Evolutionary conservation across 768 basidiomycete genomes (phyloP).

Genomic region (Lactarius evosmus): DNA sequence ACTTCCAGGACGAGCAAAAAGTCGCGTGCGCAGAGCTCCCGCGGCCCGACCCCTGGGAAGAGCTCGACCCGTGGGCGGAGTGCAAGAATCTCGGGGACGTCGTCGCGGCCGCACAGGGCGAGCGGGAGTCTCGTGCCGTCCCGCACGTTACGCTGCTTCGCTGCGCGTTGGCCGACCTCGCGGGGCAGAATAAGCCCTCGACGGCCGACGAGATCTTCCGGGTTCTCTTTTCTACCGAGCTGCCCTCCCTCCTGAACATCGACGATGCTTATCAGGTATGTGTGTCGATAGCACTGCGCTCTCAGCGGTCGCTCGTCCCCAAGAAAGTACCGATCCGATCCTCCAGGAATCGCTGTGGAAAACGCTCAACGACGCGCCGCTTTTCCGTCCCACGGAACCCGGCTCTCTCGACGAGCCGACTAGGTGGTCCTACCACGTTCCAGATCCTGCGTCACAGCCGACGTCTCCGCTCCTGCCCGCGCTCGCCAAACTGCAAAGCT

Average conservation of each 20-base stretch:
- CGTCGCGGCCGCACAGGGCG: slow-evolving; percentile 27
- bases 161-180: slow-evolving; percentile 54
- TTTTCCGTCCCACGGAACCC: slow-evolving; percentile 40
- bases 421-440: slow-evolving; percentile 42
- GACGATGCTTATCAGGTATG: slow-evolving; percentile 55
- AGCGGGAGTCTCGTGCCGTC: slow-evolving; percentile 32
- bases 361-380: slow-evolving; percentile 49
- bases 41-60: slow-evolving; percentile 47
- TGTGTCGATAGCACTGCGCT: neutral
- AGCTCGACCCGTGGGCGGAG: slow-evolving; percentile 42
- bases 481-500: slow-evolving; percentile 26
- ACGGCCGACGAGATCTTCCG: slow-evolving; percentile 60
- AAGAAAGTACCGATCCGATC: too few relatives aligned
- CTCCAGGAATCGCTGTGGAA: slow-evolving; percentile 57
- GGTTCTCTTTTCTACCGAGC: slow-evolving; percentile 48
- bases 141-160: slow-evolving; percentile 58
- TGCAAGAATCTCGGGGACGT: slow-evolving; percentile 48
- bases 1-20: slow-evolving; percentile 53
- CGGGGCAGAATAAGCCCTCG: slow-evolving; percentile 40
- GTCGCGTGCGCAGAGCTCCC: slow-evolving; percentile 59
- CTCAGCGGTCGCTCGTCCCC: too few relatives aligned
- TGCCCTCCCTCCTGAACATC: slow-evolving; percentile 55
- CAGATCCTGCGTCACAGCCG: slow-evolving; percentile 30
- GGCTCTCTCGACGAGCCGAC: slow-evolving; percentile 28
- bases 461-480: slow-evolving; percentile 30